Evolutionary conservation across 768 basidiomycete genomes (phyloP).

Genomic region (Leucogyrophana mollusca): DNA sequence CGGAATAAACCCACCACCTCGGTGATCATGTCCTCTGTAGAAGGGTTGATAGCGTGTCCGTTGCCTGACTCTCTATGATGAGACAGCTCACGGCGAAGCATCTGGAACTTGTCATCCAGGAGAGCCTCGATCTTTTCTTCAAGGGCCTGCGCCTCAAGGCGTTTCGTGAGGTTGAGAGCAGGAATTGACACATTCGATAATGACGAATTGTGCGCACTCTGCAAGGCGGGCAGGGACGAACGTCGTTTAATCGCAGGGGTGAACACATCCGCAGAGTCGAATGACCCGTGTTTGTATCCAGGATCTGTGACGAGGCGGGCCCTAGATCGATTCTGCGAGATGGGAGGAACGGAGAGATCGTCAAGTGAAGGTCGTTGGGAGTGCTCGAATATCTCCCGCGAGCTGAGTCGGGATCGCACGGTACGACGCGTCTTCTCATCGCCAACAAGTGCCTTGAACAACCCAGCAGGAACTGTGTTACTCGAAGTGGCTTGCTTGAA

Average conservation of each 20-base stretch:
- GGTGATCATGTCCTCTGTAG: constrained; percentile 60
- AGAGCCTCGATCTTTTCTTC: constrained; percentile 62
- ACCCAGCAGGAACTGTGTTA: constrained; percentile 80
- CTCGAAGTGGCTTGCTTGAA: constrained; percentile 64
- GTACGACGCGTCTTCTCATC: constrained; percentile 69
- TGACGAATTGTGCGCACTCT: constrained; percentile 43
- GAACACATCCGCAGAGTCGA: constrained; percentile 39
- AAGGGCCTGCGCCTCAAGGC: constrained; percentile 57
- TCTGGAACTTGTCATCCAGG: constrained; percentile 67
- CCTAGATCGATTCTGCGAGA: constrained; percentile 59
- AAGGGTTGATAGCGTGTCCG: constrained; percentile 34
- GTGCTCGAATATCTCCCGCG: constrained; percentile 72
- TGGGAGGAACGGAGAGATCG: constrained; percentile 66
- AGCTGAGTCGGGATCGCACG: constrained; percentile 76
- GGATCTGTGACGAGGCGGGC: constrained; percentile 61
- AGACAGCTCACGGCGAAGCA: constrained; percentile 42
- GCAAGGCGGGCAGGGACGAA: constrained; percentile 58
- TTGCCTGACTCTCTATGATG: constrained; percentile 16
- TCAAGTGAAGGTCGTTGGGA: constrained; percentile 72
- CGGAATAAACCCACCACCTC: constrained; percentile 71
- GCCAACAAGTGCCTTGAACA: constrained; percentile 76
- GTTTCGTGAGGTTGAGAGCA: constrained; percentile 51
- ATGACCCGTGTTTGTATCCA: constrained; percentile 32
- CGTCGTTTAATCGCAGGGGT: constrained; percentile 45
- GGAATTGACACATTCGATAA: constrained; percentile 44